Base-by-base conservation (phyloP, 2,329 filamentous ascomycete genomes). In the Calycina marina region DNA sequence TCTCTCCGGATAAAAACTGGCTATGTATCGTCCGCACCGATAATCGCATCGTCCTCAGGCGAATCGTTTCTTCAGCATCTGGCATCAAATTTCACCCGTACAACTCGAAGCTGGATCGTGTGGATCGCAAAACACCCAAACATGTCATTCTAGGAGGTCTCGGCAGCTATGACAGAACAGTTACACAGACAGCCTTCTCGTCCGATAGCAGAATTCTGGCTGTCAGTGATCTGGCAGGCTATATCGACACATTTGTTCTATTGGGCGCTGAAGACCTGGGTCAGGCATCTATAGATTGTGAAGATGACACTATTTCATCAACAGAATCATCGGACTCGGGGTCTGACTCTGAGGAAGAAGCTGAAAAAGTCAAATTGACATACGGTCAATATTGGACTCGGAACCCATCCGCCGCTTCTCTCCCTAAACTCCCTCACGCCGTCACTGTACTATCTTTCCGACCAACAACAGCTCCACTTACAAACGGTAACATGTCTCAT, bases 191-290 rank as follows among this genome's bases (percentile, higher is more conserved):
- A 15, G 65, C 76, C 2, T 94, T 96, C 54, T 86, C 85, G 6
- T 63, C 75, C 4, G 79, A 93, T 51, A 83, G 81, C 51, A 73
- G 69, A 42, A 70, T 93, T 40, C 60, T 96, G 28, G 85, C 79
- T 6, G 71, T 76, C 17, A 76, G 78, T 29, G 88, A 94, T 53
- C 57, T 94, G 32, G 76, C 79, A 26, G 90, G 90, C 26, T 84
- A 77, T 54, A 64, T 96, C 18, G 86, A 96, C 50, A 84, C 77
- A 12, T 98, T 86, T 81, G 59, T 84, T 2, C 57, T 93, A 34
- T 66, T 72, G 48, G 67, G 67, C 22, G 54, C 67, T 38, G 61
- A 68, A 44, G 65, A 71, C 42, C 41, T 50, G 2, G 58, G 56
- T 10, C 57, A 62, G 14, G 51, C 56, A 22, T 50, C 33, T 26